A percentile compares a stretch with the other conserved stretches of the same genome.
Evolutionary conservation across 176 grass and related monocot species (phyloP).

Genomic region (Stipa capillata): DNA sequence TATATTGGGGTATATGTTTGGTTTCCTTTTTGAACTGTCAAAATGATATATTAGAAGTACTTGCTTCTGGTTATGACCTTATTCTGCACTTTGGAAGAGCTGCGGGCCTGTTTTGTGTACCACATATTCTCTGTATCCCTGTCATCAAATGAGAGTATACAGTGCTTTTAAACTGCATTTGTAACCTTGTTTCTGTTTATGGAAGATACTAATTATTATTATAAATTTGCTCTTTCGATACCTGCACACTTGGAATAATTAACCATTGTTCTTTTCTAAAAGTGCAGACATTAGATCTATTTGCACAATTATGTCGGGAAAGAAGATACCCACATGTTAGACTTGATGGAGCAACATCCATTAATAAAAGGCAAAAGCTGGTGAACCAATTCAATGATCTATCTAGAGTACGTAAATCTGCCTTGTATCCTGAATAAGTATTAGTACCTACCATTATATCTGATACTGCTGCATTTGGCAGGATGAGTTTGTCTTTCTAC

Average conservation of each 20-base stretch:
- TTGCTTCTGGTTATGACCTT: neutral
- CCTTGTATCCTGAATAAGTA: constrained; percentile 1
- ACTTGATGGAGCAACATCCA: constrained; percentile 92
- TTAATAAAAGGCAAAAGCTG: constrained; percentile 93
- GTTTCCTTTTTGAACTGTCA: constrained; percentile 7
- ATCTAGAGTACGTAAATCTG: constrained; percentile 54
- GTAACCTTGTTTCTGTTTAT: constrained; percentile 14
- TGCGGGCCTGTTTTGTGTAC: neutral
- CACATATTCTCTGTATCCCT: neutral
- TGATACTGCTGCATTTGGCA: constrained; percentile 32
- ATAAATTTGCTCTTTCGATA: constrained; percentile 1
- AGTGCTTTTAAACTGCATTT: neutral
- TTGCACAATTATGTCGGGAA: constrained; percentile 96
- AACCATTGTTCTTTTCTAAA: constrained; percentile 11
- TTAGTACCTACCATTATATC: constrained; percentile 17
- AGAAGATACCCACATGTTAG: constrained; percentile 88
- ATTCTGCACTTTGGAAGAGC: neutral
- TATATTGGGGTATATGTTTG: constrained; percentile 7
- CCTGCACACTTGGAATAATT: constrained; percentile 8
- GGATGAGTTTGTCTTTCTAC: constrained; percentile 92
- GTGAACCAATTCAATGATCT: constrained; percentile 92
- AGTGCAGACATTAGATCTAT: constrained; percentile 83
- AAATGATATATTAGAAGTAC: neutral
- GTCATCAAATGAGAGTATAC: neutral
- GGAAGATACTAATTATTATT: neutral